phyloP scores from a whole-genome alignment of 108 stramenopile genomes.

The Asterionellopsis glacialis region DNA sequence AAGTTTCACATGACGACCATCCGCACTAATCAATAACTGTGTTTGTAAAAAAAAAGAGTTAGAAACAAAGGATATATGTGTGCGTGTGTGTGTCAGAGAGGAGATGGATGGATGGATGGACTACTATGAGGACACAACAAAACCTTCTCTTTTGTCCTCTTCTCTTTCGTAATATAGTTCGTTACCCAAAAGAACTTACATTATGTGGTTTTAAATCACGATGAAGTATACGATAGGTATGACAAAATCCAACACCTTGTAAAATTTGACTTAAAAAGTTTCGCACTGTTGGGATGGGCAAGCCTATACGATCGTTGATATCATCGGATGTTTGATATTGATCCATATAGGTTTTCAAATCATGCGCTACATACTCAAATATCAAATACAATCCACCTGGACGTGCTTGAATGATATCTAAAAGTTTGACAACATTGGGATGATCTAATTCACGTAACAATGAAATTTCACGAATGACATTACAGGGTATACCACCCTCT shows the following conservation, averaged over 20 bases:
- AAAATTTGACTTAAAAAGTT: constrained; percentile 80
- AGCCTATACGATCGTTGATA: constrained; percentile 64
- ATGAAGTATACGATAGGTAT: constrained; percentile 83
- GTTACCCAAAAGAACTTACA: constrained; percentile 33
- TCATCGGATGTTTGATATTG: constrained; percentile 63
- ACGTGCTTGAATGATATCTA: constrained; percentile 77
- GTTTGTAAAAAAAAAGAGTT: neutral
- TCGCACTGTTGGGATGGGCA: constrained; percentile 60
- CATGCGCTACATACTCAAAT: constrained; percentile 83
- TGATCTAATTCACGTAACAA: constrained; percentile 81
- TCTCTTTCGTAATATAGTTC: too few species aligned
- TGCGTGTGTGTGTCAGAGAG: neutral
- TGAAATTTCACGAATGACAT: constrained; percentile 89
- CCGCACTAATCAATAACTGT: constrained; percentile 68
- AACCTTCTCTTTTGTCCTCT: too few species aligned
- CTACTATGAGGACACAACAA: too few species aligned
- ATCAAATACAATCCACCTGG: constrained; percentile 81
- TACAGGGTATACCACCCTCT: constrained; percentile 88
- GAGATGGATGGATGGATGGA: too few species aligned
- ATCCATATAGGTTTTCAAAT: constrained; percentile 85
- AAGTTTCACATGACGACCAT: constrained; percentile 84
- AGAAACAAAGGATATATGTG: neutral
- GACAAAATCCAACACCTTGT: constrained; percentile 84
- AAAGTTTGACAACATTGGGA: constrained; percentile 72
- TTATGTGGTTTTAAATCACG: constrained; percentile 94